These are phyloP conservation scores for Penstemon newberryi DNA, from an alignment of 257 asterid genomes.

Conservation along the genomic window DNA sequence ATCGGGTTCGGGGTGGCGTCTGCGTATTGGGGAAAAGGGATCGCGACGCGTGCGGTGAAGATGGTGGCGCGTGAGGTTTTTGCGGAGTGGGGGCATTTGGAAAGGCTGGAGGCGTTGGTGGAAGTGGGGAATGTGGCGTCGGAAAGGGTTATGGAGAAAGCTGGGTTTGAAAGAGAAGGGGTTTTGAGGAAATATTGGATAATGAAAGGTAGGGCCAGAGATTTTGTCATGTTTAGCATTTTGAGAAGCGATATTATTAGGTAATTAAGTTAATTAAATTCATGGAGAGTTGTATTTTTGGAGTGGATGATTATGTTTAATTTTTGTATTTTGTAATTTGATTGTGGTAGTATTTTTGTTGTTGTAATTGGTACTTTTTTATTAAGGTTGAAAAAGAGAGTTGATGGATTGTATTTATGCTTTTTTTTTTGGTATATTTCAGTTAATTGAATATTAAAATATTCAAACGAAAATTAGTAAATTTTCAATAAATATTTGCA, in stretches of 20 bases:
- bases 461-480: too few relatives aligned
- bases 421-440: too few relatives aligned
- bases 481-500: too few relatives aligned
- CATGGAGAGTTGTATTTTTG: too few relatives aligned
- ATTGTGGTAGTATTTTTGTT: too few relatives aligned
- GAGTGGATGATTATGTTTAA: too few relatives aligned
- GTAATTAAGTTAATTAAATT: too few relatives aligned
- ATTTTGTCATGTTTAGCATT: slow-evolving; percentile 65
- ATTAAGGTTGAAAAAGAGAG: too few relatives aligned
- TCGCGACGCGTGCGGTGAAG: slow-evolving; percentile 69
- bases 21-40: slow-evolving; percentile 79
- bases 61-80: slow-evolving; percentile 60
- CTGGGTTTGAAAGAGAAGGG: slow-evolving; percentile 68
- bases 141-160: slow-evolving; percentile 79
- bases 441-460: too few relatives aligned
- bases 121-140: slow-evolving; percentile 70
- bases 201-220: slow-evolving; percentile 59
- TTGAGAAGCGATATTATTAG: background rate
- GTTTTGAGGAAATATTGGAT: slow-evolving; percentile 65
- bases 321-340: too few relatives aligned
- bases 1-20: slow-evolving; percentile 68
- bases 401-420: too few relatives aligned
- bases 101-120: slow-evolving; percentile 76
- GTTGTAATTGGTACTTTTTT: too few relatives aligned
- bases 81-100: slow-evolving; percentile 66